Percentiles rank a stretch among this genome's conserved stretches.
These are phyloP conservation scores for Inosperma sp. DNA, from an alignment of 768 basidiomycete genomes.

Conservation along the genomic window DNA sequence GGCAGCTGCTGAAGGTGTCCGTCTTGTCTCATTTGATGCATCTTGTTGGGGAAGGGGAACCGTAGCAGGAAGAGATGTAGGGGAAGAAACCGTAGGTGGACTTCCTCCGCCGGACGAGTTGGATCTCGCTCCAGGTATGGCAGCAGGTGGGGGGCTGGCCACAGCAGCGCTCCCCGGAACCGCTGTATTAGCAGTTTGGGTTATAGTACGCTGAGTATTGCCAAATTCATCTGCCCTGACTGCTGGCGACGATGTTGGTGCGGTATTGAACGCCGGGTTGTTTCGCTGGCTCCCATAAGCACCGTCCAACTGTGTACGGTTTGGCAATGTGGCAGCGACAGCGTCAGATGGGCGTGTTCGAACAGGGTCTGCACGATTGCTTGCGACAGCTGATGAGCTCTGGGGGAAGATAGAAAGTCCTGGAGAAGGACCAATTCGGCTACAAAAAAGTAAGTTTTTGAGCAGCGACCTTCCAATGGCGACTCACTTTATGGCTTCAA, in stretches of 20 bases:
- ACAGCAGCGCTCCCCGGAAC: constrained; percentile 9
- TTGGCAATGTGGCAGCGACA: constrained; percentile 21
- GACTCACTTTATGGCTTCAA: constrained; percentile 57
- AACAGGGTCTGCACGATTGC: constrained; percentile 14
- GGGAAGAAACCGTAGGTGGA: constrained; percentile 42
- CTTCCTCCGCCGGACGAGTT: constrained; percentile 26
- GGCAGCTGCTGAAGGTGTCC: constrained; percentile 13
- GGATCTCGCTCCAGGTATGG: constrained; percentile 19
- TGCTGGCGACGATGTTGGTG: constrained; percentile 9
- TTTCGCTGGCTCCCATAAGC: constrained; percentile 4
- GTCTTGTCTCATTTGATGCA: constrained; percentile 23
- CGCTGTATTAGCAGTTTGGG: constrained; percentile 16
- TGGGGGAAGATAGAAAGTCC: constrained; percentile 40
- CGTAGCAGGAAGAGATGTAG: too few relatives aligned
- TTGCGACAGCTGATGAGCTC: constrained; percentile 10
- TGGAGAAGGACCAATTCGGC: constrained; percentile 47
- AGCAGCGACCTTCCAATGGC: constrained; percentile 21
- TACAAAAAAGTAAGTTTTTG: constrained; percentile 14
- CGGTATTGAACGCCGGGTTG: constrained; percentile 17
- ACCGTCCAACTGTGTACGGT: constrained; percentile 15
- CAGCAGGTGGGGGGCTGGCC: constrained; percentile 3
- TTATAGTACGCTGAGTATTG: constrained; percentile 13
- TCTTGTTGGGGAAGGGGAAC: too few relatives aligned
- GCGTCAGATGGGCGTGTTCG: constrained; percentile 15
- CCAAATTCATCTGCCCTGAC: constrained; percentile 18